Percentiles rank a stretch among this genome's conserved stretches.
Conservation (phyloP, 805 yeast species). For the Wickerhamomyces canadensis region DNA sequence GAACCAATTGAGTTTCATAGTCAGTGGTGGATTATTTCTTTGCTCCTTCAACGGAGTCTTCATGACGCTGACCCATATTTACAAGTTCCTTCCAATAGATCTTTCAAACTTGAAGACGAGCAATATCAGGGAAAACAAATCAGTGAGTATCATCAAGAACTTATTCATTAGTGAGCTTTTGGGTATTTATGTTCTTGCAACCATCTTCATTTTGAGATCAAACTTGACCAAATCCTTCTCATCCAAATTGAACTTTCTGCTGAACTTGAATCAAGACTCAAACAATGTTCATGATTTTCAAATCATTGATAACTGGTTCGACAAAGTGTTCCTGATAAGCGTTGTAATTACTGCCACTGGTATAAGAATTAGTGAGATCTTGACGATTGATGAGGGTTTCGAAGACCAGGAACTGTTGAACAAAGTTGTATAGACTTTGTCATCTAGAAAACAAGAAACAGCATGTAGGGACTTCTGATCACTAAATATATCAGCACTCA, state of each 20-base stretch:
- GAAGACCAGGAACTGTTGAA: slow-evolving; percentile 12
- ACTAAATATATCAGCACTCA: too few species aligned
- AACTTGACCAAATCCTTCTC: slow-evolving; percentile 31
- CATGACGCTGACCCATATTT: slow-evolving; percentile 51
- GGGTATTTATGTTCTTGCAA: slow-evolving; percentile 35
- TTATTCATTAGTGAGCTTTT: slow-evolving; percentile 31
- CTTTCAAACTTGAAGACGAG: slow-evolving; percentile 21
- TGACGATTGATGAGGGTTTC: slow-evolving; percentile 18
- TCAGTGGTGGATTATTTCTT: slow-evolving; percentile 54
- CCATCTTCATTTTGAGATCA: slow-evolving; percentile 33
- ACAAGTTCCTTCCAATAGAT: slow-evolving; percentile 31
- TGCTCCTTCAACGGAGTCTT: slow-evolving; percentile 63
- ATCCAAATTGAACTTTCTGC: slow-evolving; percentile 25
- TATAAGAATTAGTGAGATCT: slow-evolving; percentile 17
- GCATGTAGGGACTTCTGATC: too few species aligned
- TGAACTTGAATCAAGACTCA: slow-evolving; percentile 19
- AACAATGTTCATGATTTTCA: slow-evolving; percentile 12
- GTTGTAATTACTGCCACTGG: slow-evolving; percentile 25
- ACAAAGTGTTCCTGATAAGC: slow-evolving; percentile 29
- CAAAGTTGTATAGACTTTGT: slow-evolving; percentile 9
- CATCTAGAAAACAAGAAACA: too few species aligned
- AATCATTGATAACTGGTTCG: slow-evolving; percentile 36
- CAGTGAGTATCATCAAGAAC: slow-evolving; percentile 35
- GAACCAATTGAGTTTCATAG: slow-evolving; percentile 37
- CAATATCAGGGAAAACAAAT: slow-evolving; percentile 8